A percentile compares a stretch with the other conserved stretches of the same genome.
Evolutionary conservation across 179 eudicot species (phyloP).

Genomic region (Beta macrorhiza): DNA sequence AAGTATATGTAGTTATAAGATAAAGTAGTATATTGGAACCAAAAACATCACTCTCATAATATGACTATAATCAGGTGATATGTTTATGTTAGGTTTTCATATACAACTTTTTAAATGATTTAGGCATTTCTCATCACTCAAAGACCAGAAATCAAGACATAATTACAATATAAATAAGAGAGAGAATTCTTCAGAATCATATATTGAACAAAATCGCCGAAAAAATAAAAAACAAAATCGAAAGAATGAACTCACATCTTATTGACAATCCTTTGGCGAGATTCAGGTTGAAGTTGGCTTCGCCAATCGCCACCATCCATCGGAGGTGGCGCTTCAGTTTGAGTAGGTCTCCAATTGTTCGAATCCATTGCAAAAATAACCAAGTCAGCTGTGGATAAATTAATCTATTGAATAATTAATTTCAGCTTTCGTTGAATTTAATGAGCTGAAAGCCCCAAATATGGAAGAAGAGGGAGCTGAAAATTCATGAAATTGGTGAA

Average conservation of each 20-base stretch:
- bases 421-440: background rate
- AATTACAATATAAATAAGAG: background rate
- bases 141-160: no score
- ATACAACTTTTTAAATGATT: no score
- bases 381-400: background rate
- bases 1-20: no score
- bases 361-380: constrained; percentile 15
- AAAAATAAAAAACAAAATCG: background rate
- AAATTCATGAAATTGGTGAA: background rate
- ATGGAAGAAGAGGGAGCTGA: background rate
- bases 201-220: background rate
- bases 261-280: constrained; percentile 40
- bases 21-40: no score
- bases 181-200: no score
- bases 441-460: constrained; percentile 9
- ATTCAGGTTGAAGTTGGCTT: constrained; percentile 31
- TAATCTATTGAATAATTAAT: background rate
- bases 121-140: no score
- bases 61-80: no score
- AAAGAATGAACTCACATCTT: constrained; percentile 30
- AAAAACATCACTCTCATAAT: no score
- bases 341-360: constrained; percentile 25
- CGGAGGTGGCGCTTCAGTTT: constrained; percentile 11
- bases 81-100: no score
- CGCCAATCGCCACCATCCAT: constrained; percentile 39